Conservation (phyloP, 768 basidiomycete genomes). For the Tephrocybe sp. region DNA sequence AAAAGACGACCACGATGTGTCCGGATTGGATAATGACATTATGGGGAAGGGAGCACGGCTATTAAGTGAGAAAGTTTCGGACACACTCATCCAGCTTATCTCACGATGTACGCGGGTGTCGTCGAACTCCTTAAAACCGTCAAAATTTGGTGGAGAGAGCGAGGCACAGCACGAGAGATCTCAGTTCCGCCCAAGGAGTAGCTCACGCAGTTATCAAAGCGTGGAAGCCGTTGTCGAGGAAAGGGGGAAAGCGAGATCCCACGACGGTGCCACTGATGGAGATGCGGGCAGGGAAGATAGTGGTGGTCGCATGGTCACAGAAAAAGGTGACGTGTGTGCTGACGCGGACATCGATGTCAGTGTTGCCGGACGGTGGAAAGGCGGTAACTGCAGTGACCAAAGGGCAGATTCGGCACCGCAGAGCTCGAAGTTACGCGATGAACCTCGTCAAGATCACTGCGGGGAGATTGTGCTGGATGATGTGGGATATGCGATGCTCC, state of each 20-base stretch:
- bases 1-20: not conserved
- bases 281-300: slow-evolving; percentile 5
- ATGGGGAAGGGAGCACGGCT: slow-evolving; percentile 3
- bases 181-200: not conserved
- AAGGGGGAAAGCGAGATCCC: not conserved
- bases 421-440: slow-evolving; percentile 3
- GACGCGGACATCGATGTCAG: slow-evolving; percentile 7
- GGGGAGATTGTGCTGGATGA: slow-evolving; percentile 34
- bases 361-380: slow-evolving; percentile 14
- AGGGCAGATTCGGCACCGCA: slow-evolving; percentile 5
- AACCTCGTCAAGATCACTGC: slow-evolving; percentile 6
- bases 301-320: slow-evolving; percentile 1
- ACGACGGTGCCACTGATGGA: not conserved
- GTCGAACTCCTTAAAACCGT: not conserved
- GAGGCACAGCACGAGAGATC: not conserved
- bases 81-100: slow-evolving; percentile 15
- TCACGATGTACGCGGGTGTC: slow-evolving; percentile 12
- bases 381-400: slow-evolving; percentile 9
- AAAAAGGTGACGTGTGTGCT: slow-evolving; percentile 7
- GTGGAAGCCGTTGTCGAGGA: not conserved
- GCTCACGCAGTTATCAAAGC: not conserved
- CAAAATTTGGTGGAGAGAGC: no score
- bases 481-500: slow-evolving; percentile 36
- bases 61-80: slow-evolving; percentile 15
- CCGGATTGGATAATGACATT: not conserved